Base-by-base conservation (phyloP, 257 asterid genomes). In the Knoxia roxburghii region DNA sequence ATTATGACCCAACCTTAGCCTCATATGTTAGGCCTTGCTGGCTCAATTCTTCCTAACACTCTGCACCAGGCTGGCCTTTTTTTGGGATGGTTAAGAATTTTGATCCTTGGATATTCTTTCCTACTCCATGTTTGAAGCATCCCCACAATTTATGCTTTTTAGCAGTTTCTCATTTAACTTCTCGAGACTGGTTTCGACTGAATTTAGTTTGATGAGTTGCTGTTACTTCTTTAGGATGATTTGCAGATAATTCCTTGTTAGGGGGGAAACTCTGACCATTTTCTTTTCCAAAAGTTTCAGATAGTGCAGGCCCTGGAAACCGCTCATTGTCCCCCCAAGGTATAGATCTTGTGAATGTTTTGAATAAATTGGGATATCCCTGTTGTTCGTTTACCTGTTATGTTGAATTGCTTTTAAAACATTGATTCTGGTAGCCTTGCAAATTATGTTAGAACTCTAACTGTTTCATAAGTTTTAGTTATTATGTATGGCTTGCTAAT, bases 321-420 rank as follows among this genome's bases (percentile, higher is more conserved):
- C 87, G 23, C 64, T 76, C 78, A 41, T 50, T 77, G 55, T 84
- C 98, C 86, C 96, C 40, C 85, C 86, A 64, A 85, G 95, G 96
- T 83, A 24, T 55, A 55, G 41, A n/a, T 23, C 10, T 4, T 12
- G 46, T 67, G 32, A 53, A 57, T 20, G 37, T 39, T 27, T 37
- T 70, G 69, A 10, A 9, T 64, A 12, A 7, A 32, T 27, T 32
- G 32, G 50, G 15, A 64, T 5, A 40, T 3, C 8, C 24, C 12
- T 46, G 66, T 50, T 57, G 39, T 59, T 46, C 6, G 14, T 43
- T 8, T 23, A 20, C 56, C 14, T 53, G 30, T 21, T 8, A 14
- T 24, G 24, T 59, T 35, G 40, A 18, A 67, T 24, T 18, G 20
- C 52, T 27, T 15, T 4, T 9, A 10, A 2, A 55, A 2, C 14